phyloP scores from a whole-genome alignment of 805 yeast genomes.

The Starmerella apis region DNA sequence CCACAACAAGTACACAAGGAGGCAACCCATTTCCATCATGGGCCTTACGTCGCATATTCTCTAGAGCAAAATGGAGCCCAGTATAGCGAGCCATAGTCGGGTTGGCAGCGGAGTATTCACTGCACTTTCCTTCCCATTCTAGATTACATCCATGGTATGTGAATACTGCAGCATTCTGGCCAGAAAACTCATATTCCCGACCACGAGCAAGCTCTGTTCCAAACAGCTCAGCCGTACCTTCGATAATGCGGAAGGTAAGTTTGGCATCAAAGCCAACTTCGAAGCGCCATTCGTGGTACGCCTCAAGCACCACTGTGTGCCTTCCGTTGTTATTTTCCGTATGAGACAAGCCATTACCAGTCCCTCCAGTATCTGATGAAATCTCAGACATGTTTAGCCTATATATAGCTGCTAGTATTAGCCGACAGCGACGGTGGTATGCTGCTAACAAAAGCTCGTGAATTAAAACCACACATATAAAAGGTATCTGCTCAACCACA shows the following conservation, averaged over 20 bases:
- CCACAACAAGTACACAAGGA: slow-evolving; percentile 44
- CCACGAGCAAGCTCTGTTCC: slow-evolving; percentile 85
- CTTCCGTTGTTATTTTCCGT: slow-evolving; percentile 2
- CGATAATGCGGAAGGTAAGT: slow-evolving; percentile 42
- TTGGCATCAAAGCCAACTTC: slow-evolving; percentile 49
- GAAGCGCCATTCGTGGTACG: slow-evolving; percentile 60
- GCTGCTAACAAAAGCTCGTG: neutral
- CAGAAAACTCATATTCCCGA: slow-evolving; percentile 47
- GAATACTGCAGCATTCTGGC: slow-evolving; percentile 45
- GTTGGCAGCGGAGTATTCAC: slow-evolving; percentile 61
- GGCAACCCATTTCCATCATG: slow-evolving; percentile 36
- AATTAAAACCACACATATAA: too few relatives aligned
- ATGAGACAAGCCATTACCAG: neutral
- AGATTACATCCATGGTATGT: slow-evolving; percentile 59
- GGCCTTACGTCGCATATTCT: slow-evolving; percentile 37
- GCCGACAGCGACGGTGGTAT: neutral
- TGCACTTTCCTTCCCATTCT: slow-evolving; percentile 36
- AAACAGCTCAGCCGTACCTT: slow-evolving; percentile 78
- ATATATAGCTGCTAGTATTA: slow-evolving; percentile 5
- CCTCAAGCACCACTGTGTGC: slow-evolving; percentile 11
- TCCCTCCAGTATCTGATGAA: neutral
- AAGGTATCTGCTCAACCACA: too few relatives aligned
- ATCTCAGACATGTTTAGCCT: slow-evolving; percentile 2
- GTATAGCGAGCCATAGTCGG: slow-evolving; percentile 53
- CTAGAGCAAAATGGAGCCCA: slow-evolving; percentile 67